Conservation (phyloP, 768 basidiomycete species). For the Podaxis mareebaensis region DNA sequence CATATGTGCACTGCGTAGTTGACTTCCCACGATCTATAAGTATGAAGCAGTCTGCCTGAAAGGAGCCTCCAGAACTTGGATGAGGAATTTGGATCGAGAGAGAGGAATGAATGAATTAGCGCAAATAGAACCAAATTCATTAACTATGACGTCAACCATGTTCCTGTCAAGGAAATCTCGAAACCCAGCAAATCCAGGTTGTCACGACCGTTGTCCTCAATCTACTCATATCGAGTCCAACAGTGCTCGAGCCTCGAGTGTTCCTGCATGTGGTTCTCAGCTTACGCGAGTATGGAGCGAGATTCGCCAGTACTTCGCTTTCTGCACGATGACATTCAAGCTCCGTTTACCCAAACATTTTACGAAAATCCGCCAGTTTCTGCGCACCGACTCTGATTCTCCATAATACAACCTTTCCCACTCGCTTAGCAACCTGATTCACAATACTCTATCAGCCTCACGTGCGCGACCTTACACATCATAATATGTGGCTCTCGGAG, state of each 20-base stretch:
- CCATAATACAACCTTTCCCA: neutral
- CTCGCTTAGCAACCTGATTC: neutral
- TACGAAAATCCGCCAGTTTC: neutral
- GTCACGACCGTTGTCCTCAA: no score
- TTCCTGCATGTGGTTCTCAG: no score
- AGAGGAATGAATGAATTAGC: neutral
- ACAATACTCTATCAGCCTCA: no score
- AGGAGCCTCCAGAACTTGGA: neutral
- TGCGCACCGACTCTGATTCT: neutral
- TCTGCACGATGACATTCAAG: no score
- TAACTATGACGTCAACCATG: neutral
- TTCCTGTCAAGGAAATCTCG: neutral
- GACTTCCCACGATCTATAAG: neutral
- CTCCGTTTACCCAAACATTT: neutral
- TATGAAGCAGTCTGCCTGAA: neutral
- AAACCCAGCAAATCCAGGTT: no score
- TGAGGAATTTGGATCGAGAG: neutral
- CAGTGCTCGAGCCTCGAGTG: no score
- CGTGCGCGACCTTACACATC: no score
- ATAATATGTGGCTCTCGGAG: no score
- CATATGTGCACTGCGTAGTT: neutral
- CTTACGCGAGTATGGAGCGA: no score
- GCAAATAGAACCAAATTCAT: neutral
- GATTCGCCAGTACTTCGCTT: no score
- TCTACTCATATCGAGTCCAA: no score